Percentiles rank a stretch among this genome's conserved stretches.
These are phyloP conservation scores for Bombardia bombarda DNA, from an alignment of 495 filamentous ascomycete species.

Conservation along the genomic window DNA sequence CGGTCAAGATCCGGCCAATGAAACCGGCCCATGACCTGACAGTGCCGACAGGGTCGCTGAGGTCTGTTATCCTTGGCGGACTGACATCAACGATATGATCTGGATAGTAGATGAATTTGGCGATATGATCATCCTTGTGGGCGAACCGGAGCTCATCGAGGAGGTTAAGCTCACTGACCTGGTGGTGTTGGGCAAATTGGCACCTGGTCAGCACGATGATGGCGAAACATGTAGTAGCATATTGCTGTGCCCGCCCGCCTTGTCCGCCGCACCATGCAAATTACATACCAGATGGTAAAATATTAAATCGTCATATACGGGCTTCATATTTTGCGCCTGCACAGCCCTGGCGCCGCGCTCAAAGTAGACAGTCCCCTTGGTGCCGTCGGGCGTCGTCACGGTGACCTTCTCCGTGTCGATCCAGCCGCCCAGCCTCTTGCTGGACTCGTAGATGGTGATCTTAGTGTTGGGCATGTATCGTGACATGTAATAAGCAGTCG, in stretches of 20 bases:
- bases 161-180: slow-evolving; percentile 61
- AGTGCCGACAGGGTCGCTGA: slow-evolving; percentile 2
- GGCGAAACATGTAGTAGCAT: no score
- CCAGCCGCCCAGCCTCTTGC: slow-evolving; percentile 72
- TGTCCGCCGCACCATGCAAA: no score
- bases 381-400: slow-evolving; percentile 38
- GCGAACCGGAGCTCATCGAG: slow-evolving; percentile 45
- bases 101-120: slow-evolving; percentile 88
- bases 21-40: slow-evolving; percentile 6
- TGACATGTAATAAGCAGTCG: slow-evolving; percentile 66
- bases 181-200: no score
- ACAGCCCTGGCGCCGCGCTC: slow-evolving; percentile 83
- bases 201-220: no score
- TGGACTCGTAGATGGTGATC: slow-evolving; percentile 75
- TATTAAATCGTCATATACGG: slow-evolving; percentile 32
- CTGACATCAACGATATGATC: slow-evolving; percentile 73
- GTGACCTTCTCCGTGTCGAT: slow-evolving; percentile 57
- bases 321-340: slow-evolving; percentile 23
- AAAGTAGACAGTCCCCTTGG: slow-evolving; percentile 54
- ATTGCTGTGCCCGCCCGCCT: no score
- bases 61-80: slow-evolving; percentile 9
- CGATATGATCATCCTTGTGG: slow-evolving; percentile 39
- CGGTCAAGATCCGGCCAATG: slow-evolving; percentile 37
- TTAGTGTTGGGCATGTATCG: slow-evolving; percentile 44
- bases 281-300: slow-evolving; percentile 40